These are phyloP conservation scores for Mortierella sp. DNA, from an alignment of 371 early-diverging fungal species.

Conservation along the genomic window DNA sequence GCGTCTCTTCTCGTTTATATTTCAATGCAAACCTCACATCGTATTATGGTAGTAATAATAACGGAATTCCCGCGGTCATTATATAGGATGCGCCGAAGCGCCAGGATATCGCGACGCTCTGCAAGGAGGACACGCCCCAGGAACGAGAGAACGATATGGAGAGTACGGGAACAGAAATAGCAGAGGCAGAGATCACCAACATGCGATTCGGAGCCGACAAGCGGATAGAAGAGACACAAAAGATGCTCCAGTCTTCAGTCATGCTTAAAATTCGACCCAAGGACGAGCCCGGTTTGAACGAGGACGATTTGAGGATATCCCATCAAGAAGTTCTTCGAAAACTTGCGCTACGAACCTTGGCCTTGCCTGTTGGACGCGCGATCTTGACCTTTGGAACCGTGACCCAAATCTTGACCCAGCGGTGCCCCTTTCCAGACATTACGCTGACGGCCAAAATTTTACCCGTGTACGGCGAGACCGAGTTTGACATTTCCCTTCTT, in stretches of 20 bases:
- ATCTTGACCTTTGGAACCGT: conserved; percentile 77
- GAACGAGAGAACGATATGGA: conserved; percentile 46
- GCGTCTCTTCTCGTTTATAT: neutral
- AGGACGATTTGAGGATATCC: conserved; percentile 11
- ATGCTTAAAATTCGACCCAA: conserved; percentile 60
- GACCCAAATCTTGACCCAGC: conserved; percentile 66
- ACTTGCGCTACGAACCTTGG: conserved; percentile 72
- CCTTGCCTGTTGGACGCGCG: conserved; percentile 79
- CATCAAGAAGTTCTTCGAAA: conserved; percentile 66
- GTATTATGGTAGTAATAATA: neutral
- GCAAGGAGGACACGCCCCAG: conserved; percentile 23
- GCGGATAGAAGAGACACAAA: conserved; percentile 73
- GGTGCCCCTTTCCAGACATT: conserved; percentile 69
- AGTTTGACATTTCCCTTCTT: conserved; percentile 62
- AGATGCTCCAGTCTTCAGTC: conserved; percentile 65
- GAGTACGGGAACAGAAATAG: conserved; percentile 55
- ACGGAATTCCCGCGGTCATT: neutral
- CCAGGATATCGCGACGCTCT: conserved; percentile 43
- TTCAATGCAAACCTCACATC: neutral
- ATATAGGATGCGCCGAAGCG: conserved; percentile 36
- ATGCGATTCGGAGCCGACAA: conserved; percentile 77
- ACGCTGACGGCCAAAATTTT: conserved; percentile 72
- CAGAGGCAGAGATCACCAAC: conserved; percentile 61
- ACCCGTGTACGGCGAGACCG: conserved; percentile 69
- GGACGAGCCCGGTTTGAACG: conserved; percentile 49